Conservation (phyloP, 2,329 filamentous ascomycete species). For the Calonectria hongkongensis region DNA sequence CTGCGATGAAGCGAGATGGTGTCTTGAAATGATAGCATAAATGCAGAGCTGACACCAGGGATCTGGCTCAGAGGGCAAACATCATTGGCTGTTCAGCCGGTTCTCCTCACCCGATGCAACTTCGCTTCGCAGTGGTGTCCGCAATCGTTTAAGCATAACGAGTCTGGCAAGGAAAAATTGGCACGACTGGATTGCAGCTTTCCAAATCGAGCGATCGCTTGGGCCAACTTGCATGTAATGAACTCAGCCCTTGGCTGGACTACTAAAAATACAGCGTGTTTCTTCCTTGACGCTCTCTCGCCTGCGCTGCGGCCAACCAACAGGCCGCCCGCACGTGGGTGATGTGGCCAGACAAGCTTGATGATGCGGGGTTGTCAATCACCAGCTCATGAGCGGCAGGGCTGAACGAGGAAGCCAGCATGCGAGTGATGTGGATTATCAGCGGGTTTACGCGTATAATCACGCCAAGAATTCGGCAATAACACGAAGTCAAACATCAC, state of each 20-base stretch:
- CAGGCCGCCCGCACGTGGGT: too few species aligned
- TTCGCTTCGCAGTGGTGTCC: conserved; percentile 13
- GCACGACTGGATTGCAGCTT: background rate
- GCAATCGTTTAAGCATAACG: conserved; percentile 19
- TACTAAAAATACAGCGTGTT: background rate
- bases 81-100: background rate
- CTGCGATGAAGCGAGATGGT: conserved; percentile 7
- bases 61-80: too few species aligned
- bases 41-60: conserved; percentile 22
- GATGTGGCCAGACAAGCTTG: background rate
- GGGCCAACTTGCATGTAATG: background rate
- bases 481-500: too few species aligned
- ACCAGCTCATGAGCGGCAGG: background rate
- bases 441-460: background rate
- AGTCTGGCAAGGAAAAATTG: background rate
- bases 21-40: background rate
- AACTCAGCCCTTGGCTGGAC: background rate
- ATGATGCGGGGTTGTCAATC: background rate
- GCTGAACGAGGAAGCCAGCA: background rate
- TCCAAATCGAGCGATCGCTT: conserved; percentile 1
- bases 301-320: too few species aligned
- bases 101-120: conserved; percentile 8
- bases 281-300: too few species aligned
- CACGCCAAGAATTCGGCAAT: background rate
- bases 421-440: background rate